phyloP scores from a whole-genome alignment of 2,329 filamentous ascomycete genomes.

The Colletotrichum higginsianum region DNA sequence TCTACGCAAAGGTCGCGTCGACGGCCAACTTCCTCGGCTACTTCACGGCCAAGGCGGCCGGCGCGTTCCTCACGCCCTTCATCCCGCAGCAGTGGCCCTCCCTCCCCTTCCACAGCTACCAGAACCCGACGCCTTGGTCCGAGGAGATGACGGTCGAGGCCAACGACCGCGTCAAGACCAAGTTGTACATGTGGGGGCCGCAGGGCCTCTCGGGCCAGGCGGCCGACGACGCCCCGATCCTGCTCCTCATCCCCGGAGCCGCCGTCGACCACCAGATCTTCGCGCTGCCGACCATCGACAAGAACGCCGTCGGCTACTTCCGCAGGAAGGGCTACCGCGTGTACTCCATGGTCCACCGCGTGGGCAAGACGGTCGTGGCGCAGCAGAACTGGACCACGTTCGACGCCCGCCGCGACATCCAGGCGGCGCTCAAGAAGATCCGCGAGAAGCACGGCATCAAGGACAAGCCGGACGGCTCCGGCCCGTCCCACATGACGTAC shows the following conservation, averaged over 20 bases:
- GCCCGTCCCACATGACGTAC: conserved; percentile 60
- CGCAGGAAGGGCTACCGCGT: conserved; percentile 72
- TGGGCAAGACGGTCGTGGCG: conserved; percentile 66
- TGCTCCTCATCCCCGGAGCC: conserved; percentile 75
- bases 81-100: conserved; percentile 68
- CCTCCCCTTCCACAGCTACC: conserved; percentile 62
- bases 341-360: conserved; percentile 71
- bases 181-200: conserved; percentile 71
- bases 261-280: conserved; percentile 76
- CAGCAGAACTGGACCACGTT: conserved; percentile 70
- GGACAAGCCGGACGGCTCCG: conserved; percentile 40
- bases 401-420: conserved; percentile 72
- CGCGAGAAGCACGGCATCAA: conserved; percentile 52
- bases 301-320: conserved; percentile 75
- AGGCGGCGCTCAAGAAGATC: conserved; percentile 68
- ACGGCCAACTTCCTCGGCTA: conserved; percentile 68
- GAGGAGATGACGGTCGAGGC: conserved; percentile 63
- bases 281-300: conserved; percentile 72
- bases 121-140: conserved; percentile 64
- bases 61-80: conserved; percentile 68
- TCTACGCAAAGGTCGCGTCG: conserved; percentile 61
- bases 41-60: conserved; percentile 68
- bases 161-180: conserved; percentile 65
- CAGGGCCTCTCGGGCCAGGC: conserved; percentile 50
- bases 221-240: conserved; percentile 55